Base-by-base conservation (phyloP, 2,329 filamentous ascomycete species). In the Calonectria hongkongensis region DNA sequence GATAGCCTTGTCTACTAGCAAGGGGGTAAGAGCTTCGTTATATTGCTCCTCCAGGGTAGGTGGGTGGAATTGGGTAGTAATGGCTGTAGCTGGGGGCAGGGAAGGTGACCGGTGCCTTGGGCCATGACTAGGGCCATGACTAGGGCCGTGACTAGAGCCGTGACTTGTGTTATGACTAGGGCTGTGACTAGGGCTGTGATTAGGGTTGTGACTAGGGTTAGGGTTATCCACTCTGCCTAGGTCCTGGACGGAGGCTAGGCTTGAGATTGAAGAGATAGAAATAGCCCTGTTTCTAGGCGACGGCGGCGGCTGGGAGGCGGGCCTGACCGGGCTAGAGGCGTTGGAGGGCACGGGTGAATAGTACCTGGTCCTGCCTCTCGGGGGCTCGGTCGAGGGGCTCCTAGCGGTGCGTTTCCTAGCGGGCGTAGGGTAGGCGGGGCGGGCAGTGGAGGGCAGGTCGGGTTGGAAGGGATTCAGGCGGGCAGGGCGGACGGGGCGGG, bases 41-140 rank as follows among this genome's bases (percentile, higher is more conserved):
- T 60, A 18, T 43, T 36, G 21, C 27, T 60, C 33, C 36, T 60
- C 56, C 43, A 60, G 36, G 56, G 56, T 25, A 43, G 36, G 45
- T 25, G 45, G 45, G n/a, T 48, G n/a, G n/a, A 48, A 48, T 7
- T 25, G 7, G 45, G 18, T 9, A 6, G n/a, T 48, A 48, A 48
- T 48, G 25, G 45, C n/a, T 18, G 45, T n/a, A 25, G 45, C 45
- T 25, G 7, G 45, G 45, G 45, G 45, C 25, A 48, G 45, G 45
- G 30, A 33, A 33, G 45, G 45, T 21, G 45, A 25, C 21, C 10
- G n/a, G n/a, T 48, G 2, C 45, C 45, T 48, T 21, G n/a, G 27
- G 9, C 2, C 9, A 33, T 33, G 9, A 48, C 5, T 6, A 25
- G 18, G 21, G 21, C 21, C 21, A 2, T 21, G 21, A 21, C 21